Evolutionary conservation across 768 basidiomycete genomes (phyloP).

Genomic region (Multifurca ochricompacta): DNA sequence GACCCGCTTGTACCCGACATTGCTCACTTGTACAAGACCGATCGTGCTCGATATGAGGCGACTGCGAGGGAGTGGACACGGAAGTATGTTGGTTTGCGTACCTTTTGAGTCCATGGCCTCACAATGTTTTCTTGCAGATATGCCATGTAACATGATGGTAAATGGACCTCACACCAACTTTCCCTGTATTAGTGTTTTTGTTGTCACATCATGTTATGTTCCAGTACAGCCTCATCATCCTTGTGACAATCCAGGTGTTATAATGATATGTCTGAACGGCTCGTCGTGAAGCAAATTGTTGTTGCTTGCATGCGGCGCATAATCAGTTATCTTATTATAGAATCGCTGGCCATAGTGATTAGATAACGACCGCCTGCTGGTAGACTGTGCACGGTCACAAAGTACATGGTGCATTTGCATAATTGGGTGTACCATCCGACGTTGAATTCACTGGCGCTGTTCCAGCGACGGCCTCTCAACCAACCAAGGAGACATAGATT

Average conservation of each 20-base stretch:
- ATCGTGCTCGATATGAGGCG: slow-evolving; percentile 92
- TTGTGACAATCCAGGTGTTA: slow-evolving; percentile 17
- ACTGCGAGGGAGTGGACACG: slow-evolving; percentile 99
- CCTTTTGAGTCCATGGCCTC: not conserved
- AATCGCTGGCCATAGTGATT: too few relatives aligned
- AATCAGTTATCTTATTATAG: too few relatives aligned
- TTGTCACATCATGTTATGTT: slow-evolving; percentile 15
- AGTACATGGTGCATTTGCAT: too few relatives aligned
- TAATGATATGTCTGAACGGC: slow-evolving; percentile 7
- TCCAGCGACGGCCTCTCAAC: too few relatives aligned
- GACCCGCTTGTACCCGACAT: slow-evolving; percentile 98
- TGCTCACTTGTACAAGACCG: slow-evolving; percentile 98
- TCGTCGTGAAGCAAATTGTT: not conserved
- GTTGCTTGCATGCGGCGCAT: not conserved
- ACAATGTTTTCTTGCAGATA: slow-evolving; percentile 11
- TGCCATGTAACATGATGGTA: slow-evolving; percentile 19
- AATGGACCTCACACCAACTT: slow-evolving; percentile 4
- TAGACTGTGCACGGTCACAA: too few relatives aligned
- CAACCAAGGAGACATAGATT: too few relatives aligned
- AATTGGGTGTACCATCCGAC: too few relatives aligned
- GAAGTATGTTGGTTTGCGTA: slow-evolving; percentile 56
- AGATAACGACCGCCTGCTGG: too few relatives aligned
- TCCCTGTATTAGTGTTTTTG: slow-evolving; percentile 19
- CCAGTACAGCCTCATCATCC: slow-evolving; percentile 8
- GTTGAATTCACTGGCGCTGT: too few relatives aligned